Conservation (phyloP, 495 filamentous ascomycete species). For the Hypoxylon crocopeplum region DNA sequence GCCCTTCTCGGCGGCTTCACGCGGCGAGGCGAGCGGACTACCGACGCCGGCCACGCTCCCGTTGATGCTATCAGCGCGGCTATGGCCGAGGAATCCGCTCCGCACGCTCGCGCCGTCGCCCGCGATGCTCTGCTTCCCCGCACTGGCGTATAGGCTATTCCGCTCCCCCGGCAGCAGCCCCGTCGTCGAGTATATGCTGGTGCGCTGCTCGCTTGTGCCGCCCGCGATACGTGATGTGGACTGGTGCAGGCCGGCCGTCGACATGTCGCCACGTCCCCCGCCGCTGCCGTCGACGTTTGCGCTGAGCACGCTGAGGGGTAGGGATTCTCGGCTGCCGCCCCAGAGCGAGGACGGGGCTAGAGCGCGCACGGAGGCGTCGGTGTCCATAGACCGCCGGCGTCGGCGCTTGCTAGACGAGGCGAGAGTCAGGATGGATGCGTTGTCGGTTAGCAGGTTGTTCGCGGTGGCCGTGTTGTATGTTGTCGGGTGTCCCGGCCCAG, state of each 20-base stretch:
- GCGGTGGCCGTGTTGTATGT: constrained; percentile 91
- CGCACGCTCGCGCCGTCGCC: constrained; percentile 81
- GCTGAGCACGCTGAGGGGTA: constrained; percentile 88
- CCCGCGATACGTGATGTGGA: constrained; percentile 65
- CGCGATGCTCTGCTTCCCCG: constrained; percentile 64
- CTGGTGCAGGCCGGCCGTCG: constrained; percentile 64
- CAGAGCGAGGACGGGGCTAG: constrained; percentile 91
- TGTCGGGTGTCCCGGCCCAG: constrained; percentile 65
- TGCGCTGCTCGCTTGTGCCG: constrained; percentile 80
- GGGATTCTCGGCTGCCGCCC: constrained; percentile 84
- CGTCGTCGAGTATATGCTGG: constrained; percentile 85
- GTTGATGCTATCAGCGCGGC: constrained; percentile 79
- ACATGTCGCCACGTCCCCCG: no score
- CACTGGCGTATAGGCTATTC: constrained; percentile 81
- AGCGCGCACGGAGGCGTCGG: constrained; percentile 92
- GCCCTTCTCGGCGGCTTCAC: constrained; percentile 47
- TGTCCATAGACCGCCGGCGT: constrained; percentile 89
- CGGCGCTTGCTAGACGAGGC: constrained; percentile 92
- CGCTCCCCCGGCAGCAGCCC: constrained; percentile 76
- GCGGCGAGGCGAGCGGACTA: constrained; percentile 68
- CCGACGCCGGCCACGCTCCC: no score
- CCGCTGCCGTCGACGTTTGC: constrained; percentile 65
- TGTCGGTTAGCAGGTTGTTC: constrained; percentile 90
- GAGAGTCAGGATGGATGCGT: constrained; percentile 95
- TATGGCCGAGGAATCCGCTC: constrained; percentile 78